Base-by-base conservation (phyloP, 768 basidiomycete genomes). In the Leccinum barrowsii region DNA sequence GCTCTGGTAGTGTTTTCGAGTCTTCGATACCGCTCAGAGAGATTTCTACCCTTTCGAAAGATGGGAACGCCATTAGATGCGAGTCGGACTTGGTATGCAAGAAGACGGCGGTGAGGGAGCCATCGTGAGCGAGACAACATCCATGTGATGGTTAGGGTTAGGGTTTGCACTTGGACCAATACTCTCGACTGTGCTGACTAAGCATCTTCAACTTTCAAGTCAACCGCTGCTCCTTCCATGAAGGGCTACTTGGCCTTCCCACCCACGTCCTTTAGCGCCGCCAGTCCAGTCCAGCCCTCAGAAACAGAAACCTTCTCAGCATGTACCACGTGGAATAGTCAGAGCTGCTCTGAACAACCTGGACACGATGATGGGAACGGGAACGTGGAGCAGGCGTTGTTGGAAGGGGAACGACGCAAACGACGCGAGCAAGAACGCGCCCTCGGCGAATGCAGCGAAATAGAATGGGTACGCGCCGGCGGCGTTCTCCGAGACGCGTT, bases 391-490 rank as follows among this genome's bases (percentile, higher is more conserved):
- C 53, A 57, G 10, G 37, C 34, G 15, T 34, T 19, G n/a, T 34
- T 46, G 47, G 58, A 69, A 34, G 71, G 58, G 13, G 64, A 59
- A 35, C 66, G 62, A 19, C 52, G 22, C 17, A 53, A 56, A 26
- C 66, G 71, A 44, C 63, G 63, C 13, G 67, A 73, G 30, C 62
- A 54, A n/a, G 79, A 81, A 55, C 75, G 68, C 8, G 74, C 63
- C n/a, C 77, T 80, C 49, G 77, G 77, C 12, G 71, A 74, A n/a
- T 69, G 68, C 48, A 81, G 80, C 28, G 85, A 86, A 66, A 75
- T 82, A 54, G 80, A 79, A 13, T 86, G 85, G 82, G 85, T 86
- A 2, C 77, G 81, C 10, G 78, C 76, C 10, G 85, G 85, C 24
- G 83, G 84, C 2, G 67, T 82, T 21, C 74, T 86, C 30, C 77